A percentile compares a stretch with the other conserved stretches of the same genome.
phyloP scores from a whole-genome alignment of 164 flowering plant genomes.

The Litsea cubeba region DNA sequence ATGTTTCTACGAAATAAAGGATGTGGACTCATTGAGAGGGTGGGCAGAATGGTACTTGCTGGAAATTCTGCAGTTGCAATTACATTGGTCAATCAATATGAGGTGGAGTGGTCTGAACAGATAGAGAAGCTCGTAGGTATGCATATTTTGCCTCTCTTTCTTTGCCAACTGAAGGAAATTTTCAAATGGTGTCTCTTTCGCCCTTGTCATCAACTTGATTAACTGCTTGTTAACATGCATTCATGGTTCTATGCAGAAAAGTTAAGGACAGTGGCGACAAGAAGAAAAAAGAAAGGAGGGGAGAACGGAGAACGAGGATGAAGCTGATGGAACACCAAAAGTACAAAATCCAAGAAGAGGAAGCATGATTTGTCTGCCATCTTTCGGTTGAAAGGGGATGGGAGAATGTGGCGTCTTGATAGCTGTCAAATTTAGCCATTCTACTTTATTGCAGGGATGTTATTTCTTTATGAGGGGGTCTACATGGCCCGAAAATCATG shows the following conservation, averaged over 20 bases:
- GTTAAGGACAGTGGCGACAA: constrained; percentile 38
- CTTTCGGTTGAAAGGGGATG: background rate
- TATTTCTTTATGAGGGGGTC: too few species aligned
- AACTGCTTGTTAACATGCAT: too few species aligned
- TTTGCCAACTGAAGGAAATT: constrained; percentile 58
- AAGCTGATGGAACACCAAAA: constrained; percentile 30
- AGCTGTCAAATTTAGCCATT: background rate
- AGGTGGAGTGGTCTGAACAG: constrained; percentile 75
- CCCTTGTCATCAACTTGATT: background rate
- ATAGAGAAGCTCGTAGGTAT: constrained; percentile 77
- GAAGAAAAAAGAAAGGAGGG: constrained; percentile 28
- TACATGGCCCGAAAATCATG: too few species aligned
- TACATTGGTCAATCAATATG: constrained; percentile 89
- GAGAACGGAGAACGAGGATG: constrained; percentile 43
- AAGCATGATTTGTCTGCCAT: constrained; percentile 4
- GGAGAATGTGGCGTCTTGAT: background rate
- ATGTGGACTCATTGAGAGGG: constrained; percentile 22
- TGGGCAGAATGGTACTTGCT: constrained; percentile 97
- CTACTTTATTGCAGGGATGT: too few species aligned
- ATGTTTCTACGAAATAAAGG: too few species aligned
- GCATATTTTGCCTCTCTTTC: constrained; percentile 37
- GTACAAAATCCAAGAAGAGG: constrained; percentile 21
- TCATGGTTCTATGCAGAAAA: constrained; percentile 27
- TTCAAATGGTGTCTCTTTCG: constrained; percentile 41
- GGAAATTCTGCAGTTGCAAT: constrained; percentile 89